Conservation (phyloP, 805 yeast species). For the Helenozyma rhizophorensis region DNA sequence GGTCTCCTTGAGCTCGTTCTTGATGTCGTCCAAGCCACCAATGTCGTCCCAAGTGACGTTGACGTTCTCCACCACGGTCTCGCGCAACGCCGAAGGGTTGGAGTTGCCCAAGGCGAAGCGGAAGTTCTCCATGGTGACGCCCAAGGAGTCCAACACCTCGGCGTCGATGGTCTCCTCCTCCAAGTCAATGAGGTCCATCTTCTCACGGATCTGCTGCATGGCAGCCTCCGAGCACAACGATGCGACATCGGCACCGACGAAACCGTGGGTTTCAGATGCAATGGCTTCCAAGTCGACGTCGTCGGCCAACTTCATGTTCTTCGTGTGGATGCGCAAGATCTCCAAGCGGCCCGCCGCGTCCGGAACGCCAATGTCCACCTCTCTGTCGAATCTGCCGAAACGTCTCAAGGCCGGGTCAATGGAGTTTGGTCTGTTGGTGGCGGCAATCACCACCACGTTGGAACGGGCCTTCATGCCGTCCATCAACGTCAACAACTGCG, state of each 20-base stretch:
- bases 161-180: constrained; percentile 98
- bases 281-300: constrained; percentile 95
- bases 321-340: constrained; percentile 94
- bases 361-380: constrained; percentile 87
- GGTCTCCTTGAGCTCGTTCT: constrained; percentile 95
- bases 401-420: constrained; percentile 84
- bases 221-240: constrained; percentile 99
- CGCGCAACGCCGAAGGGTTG: constrained; percentile 98
- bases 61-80: constrained; percentile 97
- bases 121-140: constrained; percentile 98
- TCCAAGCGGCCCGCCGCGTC: constrained; percentile 98
- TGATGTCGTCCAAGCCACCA: constrained; percentile 96
- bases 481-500: constrained; percentile 95
- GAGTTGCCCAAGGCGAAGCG: constrained; percentile 96
- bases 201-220: constrained; percentile 99
- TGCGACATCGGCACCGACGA: constrained; percentile 98
- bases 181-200: constrained; percentile 95
- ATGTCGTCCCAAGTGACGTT: constrained; percentile 99
- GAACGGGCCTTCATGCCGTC: constrained; percentile 99
- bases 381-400: constrained; percentile 83
- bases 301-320: constrained; percentile 93
- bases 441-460: constrained; percentile 96
- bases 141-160: constrained; percentile 90
- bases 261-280: constrained; percentile 98
- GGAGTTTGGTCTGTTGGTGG: constrained; percentile 85